Evolutionary conservation across 306 rosid genomes (phyloP).

Genomic region (Vachellia pachyceras): DNA sequence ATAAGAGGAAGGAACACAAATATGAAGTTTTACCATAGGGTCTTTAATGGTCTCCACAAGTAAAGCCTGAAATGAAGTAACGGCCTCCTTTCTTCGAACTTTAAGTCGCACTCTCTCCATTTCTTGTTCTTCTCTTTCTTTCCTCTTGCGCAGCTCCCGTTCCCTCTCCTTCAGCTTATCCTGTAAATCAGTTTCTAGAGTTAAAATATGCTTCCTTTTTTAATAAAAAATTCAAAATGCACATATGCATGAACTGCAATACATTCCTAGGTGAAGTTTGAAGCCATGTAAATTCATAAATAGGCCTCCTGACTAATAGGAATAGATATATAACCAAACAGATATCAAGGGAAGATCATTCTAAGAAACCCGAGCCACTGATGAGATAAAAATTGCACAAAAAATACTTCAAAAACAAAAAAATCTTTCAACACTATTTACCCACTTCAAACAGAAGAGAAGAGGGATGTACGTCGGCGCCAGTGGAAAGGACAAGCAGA

Average conservation of each 20-base stretch:
- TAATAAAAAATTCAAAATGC: neutral
- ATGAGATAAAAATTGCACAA: conserved; percentile 9
- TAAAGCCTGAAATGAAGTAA: conserved; percentile 87
- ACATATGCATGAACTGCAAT: neutral
- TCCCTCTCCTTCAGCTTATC: conserved; percentile 94
- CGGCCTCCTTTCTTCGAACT: conserved; percentile 91
- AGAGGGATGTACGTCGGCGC: conserved; percentile 16
- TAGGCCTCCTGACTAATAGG: conserved; percentile 17
- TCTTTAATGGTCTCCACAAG: conserved; percentile 94
- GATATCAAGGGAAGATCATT: conserved; percentile 15
- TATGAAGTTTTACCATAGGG: conserved; percentile 67
- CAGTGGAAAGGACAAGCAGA: conserved; percentile 1
- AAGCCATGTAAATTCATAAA: conserved; percentile 4
- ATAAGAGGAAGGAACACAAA: conserved; percentile 6
- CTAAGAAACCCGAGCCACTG: conserved; percentile 24
- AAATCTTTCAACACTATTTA: conserved; percentile 28
- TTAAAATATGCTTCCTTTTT: conserved; percentile 17
- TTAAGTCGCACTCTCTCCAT: conserved; percentile 86
- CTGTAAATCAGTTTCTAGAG: conserved; percentile 52
- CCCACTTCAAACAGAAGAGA: conserved; percentile 12
- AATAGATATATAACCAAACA: conserved; percentile 2
- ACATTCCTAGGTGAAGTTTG: conserved; percentile 1
- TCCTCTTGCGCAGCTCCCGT: conserved; percentile 87
- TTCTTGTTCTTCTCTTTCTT: conserved; percentile 99
- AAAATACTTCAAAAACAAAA: too few species aligned